A percentile compares a stretch with the other conserved stretches of the same genome.
phyloP scores from a whole-genome alignment of 2,329 filamentous ascomycete genomes.

The Aureobasidium melanogenum region DNA sequence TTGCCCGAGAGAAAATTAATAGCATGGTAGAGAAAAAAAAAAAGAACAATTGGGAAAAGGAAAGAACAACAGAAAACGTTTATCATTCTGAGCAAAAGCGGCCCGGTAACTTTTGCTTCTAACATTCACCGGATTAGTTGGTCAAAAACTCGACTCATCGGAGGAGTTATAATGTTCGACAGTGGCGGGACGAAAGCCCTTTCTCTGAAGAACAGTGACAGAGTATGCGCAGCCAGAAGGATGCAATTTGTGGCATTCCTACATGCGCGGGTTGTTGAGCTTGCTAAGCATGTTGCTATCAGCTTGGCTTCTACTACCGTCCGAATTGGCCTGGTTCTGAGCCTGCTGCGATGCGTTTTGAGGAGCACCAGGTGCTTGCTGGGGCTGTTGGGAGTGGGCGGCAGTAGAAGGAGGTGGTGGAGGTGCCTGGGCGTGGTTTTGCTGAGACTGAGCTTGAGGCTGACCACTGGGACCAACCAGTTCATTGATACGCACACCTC shows the following conservation, averaged over 20 bases:
- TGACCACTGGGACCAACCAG: slow-evolving; percentile 23
- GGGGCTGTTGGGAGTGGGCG: slow-evolving; percentile 9
- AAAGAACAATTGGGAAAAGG: neutral
- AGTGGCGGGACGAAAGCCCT: neutral
- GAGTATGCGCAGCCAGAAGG: neutral
- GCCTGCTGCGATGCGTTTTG: neutral
- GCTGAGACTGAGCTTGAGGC: slow-evolving; percentile 8
- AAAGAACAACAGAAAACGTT: neutral
- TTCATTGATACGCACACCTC: slow-evolving; percentile 23
- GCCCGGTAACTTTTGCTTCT: neutral
- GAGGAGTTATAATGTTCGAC: neutral
- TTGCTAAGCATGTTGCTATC: slow-evolving; percentile 36
- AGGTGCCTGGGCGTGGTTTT: slow-evolving; percentile 2
- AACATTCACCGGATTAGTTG: neutral
- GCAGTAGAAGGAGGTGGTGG: slow-evolving; percentile 10
- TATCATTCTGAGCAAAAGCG: slow-evolving; percentile 7
- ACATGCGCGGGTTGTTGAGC: slow-evolving; percentile 23
- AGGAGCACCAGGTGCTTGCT: slow-evolving; percentile 8
- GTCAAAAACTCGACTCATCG: neutral
- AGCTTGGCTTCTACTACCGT: slow-evolving; percentile 31
- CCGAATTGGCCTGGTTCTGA: slow-evolving; percentile 29
- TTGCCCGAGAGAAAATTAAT: neutral
- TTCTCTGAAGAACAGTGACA: neutral
- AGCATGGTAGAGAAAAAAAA: neutral
- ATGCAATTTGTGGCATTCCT: neutral